Evolutionary conservation across 2,329 filamentous ascomycete species (phyloP), one percentile per base, ranked within the genome.

Genomic region (Exophiala mesophila): DNA sequence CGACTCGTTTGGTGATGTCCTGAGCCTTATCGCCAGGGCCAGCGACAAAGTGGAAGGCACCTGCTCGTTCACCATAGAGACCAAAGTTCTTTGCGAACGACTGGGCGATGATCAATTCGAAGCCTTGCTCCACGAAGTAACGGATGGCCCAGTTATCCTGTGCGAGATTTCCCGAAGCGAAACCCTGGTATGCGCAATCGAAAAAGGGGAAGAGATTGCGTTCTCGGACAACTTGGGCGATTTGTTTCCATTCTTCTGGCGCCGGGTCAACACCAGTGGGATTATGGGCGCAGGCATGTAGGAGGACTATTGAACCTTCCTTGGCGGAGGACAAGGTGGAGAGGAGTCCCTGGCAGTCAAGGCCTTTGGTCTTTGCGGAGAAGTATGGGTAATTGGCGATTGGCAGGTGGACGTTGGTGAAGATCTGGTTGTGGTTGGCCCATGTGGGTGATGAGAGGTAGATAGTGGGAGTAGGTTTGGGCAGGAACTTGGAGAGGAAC

Each of bases 341-440:
- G 63, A 87, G 80, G 84, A 97, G 89, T 68, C 88, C 90, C 47
- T 85, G 80, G 60, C 95, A 89, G 68, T 97, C 88, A 39, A 98
- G 82, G 36, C 88, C 89, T 64, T 88, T 89, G 54, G 89, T 95
- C 62, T 85, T 64, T 63, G 87, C 80, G 65, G 82, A 83, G 72
- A 95, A 98, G 76, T 98, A 98, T 36, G 90, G 92, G 71, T 98
- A 98, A 54, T 79, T 79, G 55, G 82, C 82, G 57, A 88, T 78
- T 23, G 79, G 71, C 20, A 97, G 73, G 57, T 78, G 76, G 61
- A 96, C 88, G 63, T 97, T 97, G 67, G 74, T 78, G 73, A 98
- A 95, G 74, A 98, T 96, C 68, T 97, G 92, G 72, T 94, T 83
- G 80, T 98, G 92, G 73, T 98, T 98, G 56, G 85, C 88, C 92